Evolutionary conservation across 495 filamentous ascomycete species (phyloP).

Genomic region (Hypoxylon perforatum): DNA sequence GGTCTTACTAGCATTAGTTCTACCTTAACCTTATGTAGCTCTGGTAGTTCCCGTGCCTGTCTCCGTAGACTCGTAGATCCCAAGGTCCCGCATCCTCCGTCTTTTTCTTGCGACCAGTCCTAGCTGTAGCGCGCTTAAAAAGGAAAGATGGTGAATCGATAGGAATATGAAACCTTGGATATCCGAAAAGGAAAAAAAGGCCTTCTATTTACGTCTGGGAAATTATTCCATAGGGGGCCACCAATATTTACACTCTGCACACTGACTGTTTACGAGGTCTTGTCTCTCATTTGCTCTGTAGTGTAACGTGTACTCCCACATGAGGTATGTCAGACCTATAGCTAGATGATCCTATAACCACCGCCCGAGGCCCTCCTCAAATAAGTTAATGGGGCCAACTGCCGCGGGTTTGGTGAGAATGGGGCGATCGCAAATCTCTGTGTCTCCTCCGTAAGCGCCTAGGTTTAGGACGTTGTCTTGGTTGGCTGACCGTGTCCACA

Average conservation of each 20-base stretch:
- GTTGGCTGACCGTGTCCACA: constrained; percentile 20
- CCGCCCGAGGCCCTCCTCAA: constrained; percentile 16
- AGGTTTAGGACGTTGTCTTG: not conserved
- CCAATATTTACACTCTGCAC: not conserved
- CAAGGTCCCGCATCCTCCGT: constrained; percentile 29
- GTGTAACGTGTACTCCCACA: constrained; percentile 18
- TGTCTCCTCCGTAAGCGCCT: constrained; percentile 24
- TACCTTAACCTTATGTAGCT: constrained; percentile 21
- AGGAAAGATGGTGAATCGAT: constrained; percentile 9
- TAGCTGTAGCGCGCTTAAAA: constrained; percentile 3
- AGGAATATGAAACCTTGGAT: constrained; percentile 5
- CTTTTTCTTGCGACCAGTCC: not conserved
- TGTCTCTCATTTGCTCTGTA: constrained; percentile 17
- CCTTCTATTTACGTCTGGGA: not conserved
- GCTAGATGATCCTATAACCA: constrained; percentile 2
- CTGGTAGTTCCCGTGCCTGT: constrained; percentile 33
- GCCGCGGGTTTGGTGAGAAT: constrained; percentile 18
- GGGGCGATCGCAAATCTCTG: constrained; percentile 38
- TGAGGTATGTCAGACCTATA: constrained; percentile 1
- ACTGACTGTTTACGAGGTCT: not conserved
- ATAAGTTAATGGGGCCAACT: constrained; percentile 34
- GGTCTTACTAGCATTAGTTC: constrained; percentile 38
- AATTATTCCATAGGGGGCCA: not conserved
- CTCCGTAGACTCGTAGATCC: constrained; percentile 32
- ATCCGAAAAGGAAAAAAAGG: constrained; percentile 4